These are phyloP conservation scores for Megacollybia marginata DNA, from an alignment of 768 basidiomycete genomes.

Conservation along the genomic window DNA sequence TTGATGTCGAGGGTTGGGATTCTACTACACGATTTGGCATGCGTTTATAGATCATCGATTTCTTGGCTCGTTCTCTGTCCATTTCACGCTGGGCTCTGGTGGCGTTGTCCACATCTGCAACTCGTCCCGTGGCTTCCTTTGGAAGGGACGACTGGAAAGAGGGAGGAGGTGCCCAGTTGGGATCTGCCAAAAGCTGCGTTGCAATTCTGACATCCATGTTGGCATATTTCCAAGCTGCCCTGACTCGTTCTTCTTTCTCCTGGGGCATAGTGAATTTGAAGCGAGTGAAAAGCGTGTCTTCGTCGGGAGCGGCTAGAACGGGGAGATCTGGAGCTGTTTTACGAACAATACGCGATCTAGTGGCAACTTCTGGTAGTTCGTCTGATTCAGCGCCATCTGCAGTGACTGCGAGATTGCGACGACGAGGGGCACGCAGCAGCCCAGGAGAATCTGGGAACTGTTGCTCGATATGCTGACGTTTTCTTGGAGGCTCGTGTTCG, in stretches of 20 bases:
- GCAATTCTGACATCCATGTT: slow-evolving; percentile 57
- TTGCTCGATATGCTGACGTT: too few species aligned
- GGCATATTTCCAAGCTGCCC: slow-evolving; percentile 63
- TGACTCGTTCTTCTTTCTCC: slow-evolving; percentile 35
- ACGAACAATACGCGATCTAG: slow-evolving; percentile 47
- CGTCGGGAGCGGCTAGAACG: slow-evolving; percentile 1
- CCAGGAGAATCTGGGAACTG: slow-evolving; percentile 38
- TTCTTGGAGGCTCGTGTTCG: too few species aligned
- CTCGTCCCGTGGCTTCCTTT: slow-evolving; percentile 46
- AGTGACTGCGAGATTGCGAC: slow-evolving; percentile 31
- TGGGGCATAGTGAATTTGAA: slow-evolving; percentile 61
- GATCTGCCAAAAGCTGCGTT: slow-evolving; percentile 48
- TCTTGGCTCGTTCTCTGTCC: slow-evolving; percentile 68
- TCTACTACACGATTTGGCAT: background rate
- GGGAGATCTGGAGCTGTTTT: slow-evolving; percentile 23
- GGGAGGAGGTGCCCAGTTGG: slow-evolving; percentile 34
- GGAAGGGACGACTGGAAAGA: slow-evolving; percentile 8
- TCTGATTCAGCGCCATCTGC: slow-evolving; percentile 45
- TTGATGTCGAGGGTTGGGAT: slow-evolving; percentile 6
- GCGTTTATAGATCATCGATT: slow-evolving; percentile 69
- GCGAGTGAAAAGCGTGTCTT: slow-evolving; percentile 29
- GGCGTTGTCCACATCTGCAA: slow-evolving; percentile 70
- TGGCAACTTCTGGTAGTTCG: slow-evolving; percentile 43
- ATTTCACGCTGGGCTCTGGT: slow-evolving; percentile 58
- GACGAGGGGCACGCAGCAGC: slow-evolving; percentile 44